Conservation (phyloP, 2,329 filamentous ascomycete species). For the Mollisia scopiformis region DNA sequence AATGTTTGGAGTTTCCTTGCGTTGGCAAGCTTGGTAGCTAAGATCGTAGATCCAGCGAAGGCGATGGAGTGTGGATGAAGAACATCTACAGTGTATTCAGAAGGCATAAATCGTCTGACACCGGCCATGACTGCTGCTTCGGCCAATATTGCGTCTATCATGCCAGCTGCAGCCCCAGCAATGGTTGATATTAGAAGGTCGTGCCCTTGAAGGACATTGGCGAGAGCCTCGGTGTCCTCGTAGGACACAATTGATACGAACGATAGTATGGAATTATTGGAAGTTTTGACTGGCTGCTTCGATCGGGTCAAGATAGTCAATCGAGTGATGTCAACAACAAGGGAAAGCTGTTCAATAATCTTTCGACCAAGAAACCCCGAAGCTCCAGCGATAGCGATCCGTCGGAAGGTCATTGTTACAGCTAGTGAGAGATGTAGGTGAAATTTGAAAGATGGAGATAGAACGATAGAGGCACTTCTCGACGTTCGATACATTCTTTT, state of each 20-base stretch:
- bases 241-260: constrained; percentile 1
- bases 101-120: constrained; percentile 60
- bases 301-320: constrained; percentile 4
- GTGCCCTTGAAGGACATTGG: constrained; percentile 1
- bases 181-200: constrained; percentile 9
- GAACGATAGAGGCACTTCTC: neutral
- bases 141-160: constrained; percentile 30
- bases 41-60: constrained; percentile 2
- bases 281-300: neutral
- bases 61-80: constrained; percentile 6
- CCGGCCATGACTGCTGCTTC: constrained; percentile 55
- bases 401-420: constrained; percentile 1
- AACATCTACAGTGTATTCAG: constrained; percentile 48
- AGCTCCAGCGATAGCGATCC: constrained; percentile 8
- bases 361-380: constrained; percentile 5
- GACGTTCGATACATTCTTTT: neutral
- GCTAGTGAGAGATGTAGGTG: neutral
- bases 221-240: neutral
- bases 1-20: constrained; percentile 46
- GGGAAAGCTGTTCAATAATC: constrained; percentile 1
- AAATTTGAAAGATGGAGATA: neutral
- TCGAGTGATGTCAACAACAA: neutral
- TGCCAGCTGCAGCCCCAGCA: neutral
- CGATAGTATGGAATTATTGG: neutral
- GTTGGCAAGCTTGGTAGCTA: constrained; percentile 42